Evolutionary conservation across 1,284 basidiomycete species (phyloP).

Genomic region (Cryptococcus amylolentus): DNA sequence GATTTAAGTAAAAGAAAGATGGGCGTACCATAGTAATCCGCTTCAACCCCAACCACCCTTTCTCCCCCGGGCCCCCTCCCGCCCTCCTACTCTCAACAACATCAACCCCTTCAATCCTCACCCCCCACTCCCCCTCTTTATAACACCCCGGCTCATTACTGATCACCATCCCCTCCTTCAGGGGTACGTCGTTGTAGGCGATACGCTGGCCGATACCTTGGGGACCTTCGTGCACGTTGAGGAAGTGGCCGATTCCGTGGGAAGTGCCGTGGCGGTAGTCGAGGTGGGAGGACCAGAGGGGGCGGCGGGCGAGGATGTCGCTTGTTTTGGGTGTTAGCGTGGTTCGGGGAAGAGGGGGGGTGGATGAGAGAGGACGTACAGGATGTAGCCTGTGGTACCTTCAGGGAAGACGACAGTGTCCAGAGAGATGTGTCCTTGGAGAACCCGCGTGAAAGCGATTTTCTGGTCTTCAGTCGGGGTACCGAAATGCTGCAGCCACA

Average conservation of each 20-base stretch:
- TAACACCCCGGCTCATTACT: slow-evolving; percentile 96
- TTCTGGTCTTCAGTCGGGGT: slow-evolving; percentile 76
- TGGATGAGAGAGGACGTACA: slow-evolving; percentile 20
- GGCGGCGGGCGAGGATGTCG: slow-evolving; percentile 77
- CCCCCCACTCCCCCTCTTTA: slow-evolving; percentile 84
- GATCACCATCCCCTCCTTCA: slow-evolving; percentile 82
- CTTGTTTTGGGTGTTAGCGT: slow-evolving; percentile 49
- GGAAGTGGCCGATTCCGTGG: slow-evolving; percentile 86
- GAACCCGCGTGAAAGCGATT: slow-evolving; percentile 84
- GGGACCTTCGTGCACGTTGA: slow-evolving; percentile 93
- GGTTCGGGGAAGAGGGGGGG: background rate
- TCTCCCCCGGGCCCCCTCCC: slow-evolving; percentile 77
- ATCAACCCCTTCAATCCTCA: slow-evolving; percentile 87
- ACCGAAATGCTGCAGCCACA: slow-evolving; percentile 72
- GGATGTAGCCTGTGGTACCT: slow-evolving; percentile 68
- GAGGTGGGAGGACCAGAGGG: slow-evolving; percentile 88
- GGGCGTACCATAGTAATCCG: slow-evolving; percentile 68
- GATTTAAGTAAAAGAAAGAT: background rate
- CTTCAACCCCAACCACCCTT: slow-evolving; percentile 79
- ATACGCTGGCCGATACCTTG: slow-evolving; percentile 81
- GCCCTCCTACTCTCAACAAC: slow-evolving; percentile 70
- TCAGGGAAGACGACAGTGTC: slow-evolving; percentile 81
- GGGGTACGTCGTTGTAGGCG: slow-evolving; percentile 57
- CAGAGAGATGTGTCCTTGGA: slow-evolving; percentile 86
- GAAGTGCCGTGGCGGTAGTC: slow-evolving; percentile 79